A percentile compares a stretch with the other conserved stretches of the same genome.
These are phyloP conservation scores for Flaveria sonorensis DNA, from an alignment of 129 eudicot species.

Conservation along the genomic window DNA sequence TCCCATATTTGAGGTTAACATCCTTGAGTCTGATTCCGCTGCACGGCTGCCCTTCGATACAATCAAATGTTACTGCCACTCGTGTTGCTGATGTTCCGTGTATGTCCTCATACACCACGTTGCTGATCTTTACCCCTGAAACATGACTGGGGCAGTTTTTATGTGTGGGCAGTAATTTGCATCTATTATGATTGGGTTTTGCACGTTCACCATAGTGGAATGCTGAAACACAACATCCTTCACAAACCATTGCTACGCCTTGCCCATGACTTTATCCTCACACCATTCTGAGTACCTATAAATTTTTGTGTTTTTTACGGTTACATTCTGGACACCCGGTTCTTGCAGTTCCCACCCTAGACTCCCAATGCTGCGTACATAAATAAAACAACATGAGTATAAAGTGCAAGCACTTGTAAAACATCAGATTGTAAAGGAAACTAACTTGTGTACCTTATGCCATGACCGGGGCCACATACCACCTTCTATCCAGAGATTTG, in stretches of 20 bases:
- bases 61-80: conserved; percentile 36
- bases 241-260: conserved; percentile 24
- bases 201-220: conserved; percentile 23
- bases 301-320: conserved; percentile 20
- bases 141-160: conserved; percentile 11
- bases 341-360: conserved; percentile 29
- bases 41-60: conserved; percentile 45
- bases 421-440: neutral
- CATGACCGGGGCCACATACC: too few species aligned
- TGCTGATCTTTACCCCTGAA: conserved; percentile 19
- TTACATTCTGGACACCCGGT: conserved; percentile 24
- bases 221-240: neutral
- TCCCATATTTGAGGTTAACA: conserved; percentile 28
- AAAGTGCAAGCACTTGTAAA: neutral
- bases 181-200: conserved; percentile 12
- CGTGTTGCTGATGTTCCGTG: conserved; percentile 25
- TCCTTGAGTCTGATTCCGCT: conserved; percentile 37
- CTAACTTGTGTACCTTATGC: too few species aligned
- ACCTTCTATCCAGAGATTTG: too few species aligned
- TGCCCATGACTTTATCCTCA: conserved; percentile 29
- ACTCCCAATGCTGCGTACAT: conserved; percentile 25
- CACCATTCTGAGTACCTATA: conserved; percentile 12
- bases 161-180: conserved; percentile 14
- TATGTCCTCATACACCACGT: conserved; percentile 11
- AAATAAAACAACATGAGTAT: neutral